Percentiles rank a stretch among this genome's conserved stretches.
Evolutionary conservation across 1,284 basidiomycete genomes (phyloP).

Genomic region (Mrakiaceae sp.): DNA sequence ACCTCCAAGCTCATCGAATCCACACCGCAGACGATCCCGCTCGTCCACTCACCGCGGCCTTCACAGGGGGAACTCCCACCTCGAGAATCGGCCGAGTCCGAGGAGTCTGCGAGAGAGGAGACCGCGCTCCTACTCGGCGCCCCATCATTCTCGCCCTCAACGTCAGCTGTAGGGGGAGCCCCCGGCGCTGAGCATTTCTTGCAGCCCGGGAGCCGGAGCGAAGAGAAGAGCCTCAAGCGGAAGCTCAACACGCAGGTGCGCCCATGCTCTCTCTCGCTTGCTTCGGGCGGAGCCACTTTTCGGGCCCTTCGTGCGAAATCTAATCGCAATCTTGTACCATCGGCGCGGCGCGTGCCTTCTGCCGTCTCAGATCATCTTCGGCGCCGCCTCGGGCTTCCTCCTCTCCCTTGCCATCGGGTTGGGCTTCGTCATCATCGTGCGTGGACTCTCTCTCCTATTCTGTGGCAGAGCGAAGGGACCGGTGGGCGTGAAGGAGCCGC

Average conservation of each 20-base stretch:
- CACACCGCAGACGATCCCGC: neutral
- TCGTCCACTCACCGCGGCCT: neutral
- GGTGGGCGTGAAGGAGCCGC: no score
- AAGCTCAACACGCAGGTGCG: conserved; percentile 18
- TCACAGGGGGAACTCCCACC: neutral
- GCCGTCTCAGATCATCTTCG: conserved; percentile 51
- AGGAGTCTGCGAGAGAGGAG: neutral
- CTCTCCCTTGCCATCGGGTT: conserved; percentile 33
- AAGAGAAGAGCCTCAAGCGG: neutral
- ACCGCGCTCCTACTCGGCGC: neutral
- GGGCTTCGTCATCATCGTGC: conserved; percentile 13
- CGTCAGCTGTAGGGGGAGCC: neutral
- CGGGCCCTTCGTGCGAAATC: neutral
- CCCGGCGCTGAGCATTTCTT: neutral
- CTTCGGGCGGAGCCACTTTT: neutral
- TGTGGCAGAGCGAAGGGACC: no score
- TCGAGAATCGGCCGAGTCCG: neutral
- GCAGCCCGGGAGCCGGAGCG: neutral
- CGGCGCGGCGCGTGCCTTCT: neutral
- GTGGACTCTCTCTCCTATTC: neutral
- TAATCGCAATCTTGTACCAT: neutral
- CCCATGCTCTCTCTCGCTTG: neutral
- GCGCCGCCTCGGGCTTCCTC: conserved; percentile 46
- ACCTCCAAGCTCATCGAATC: conserved; percentile 12
- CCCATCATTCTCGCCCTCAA: neutral